Evolutionary conservation across 192 early-diverging fungal genomes (phyloP).

Genomic region (Lobulomyces angularis): DNA sequence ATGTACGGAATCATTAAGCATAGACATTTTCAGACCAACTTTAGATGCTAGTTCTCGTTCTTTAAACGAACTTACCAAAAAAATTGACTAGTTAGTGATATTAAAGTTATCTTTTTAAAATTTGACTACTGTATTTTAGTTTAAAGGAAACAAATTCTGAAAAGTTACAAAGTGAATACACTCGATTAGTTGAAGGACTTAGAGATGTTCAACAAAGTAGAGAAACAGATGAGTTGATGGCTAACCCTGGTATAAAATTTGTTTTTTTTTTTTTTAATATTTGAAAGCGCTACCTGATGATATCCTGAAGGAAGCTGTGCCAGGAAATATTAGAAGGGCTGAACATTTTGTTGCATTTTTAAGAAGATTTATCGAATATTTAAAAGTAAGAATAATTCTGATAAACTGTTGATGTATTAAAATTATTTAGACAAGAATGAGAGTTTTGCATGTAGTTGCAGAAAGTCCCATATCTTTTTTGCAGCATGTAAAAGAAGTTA

Average conservation of each 20-base stretch:
- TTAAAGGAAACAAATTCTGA: constrained; percentile 80
- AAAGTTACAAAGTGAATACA: constrained; percentile 82
- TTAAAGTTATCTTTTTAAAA: background rate
- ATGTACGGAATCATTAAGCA: constrained; percentile 92
- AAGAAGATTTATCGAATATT: constrained; percentile 90
- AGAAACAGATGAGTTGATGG: constrained; percentile 77
- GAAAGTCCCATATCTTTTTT: constrained; percentile 90
- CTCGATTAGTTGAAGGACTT: constrained; percentile 75
- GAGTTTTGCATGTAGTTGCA: constrained; percentile 94
- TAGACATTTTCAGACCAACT: constrained; percentile 83
- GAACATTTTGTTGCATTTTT: constrained; percentile 98
- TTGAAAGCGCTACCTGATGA: constrained; percentile 73
- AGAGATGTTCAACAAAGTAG: constrained; percentile 55
- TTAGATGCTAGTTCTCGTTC: constrained; percentile 81
- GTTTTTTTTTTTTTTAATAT: constrained; percentile 2
- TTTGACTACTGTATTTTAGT: constrained; percentile 13
- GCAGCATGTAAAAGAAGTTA: constrained; percentile 86
- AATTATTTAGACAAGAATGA: constrained; percentile 62
- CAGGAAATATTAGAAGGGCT: constrained; percentile 92
- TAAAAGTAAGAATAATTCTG: constrained; percentile 48
- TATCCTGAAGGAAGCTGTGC: constrained; percentile 81
- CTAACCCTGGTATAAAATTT: constrained; percentile 60
- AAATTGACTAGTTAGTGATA: constrained; percentile 53
- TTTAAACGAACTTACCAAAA: constrained; percentile 52
- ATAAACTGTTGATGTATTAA: background rate